Evolutionary conservation across 495 filamentous ascomycete species (phyloP), one percentile per base, ranked within the genome.

Genomic region (Neurospora sp.): DNA sequence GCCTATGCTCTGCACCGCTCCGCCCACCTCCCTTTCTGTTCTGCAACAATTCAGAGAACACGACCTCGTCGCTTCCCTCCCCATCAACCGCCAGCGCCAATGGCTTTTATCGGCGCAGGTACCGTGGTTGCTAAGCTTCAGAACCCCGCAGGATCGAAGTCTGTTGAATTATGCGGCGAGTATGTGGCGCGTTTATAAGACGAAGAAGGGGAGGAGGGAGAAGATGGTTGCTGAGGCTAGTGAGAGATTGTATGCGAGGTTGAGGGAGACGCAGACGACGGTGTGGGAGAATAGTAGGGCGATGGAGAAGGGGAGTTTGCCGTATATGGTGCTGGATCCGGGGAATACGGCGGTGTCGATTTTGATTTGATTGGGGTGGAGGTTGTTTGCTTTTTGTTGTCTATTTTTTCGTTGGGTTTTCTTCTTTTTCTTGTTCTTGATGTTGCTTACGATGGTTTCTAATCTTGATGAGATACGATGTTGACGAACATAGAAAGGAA

Each of bases 121-220:
- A n/a, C 84, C 84, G 0, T 82, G 80, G 77, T 78, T 86, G 31
- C 78, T 86, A 11, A 84, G 78, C 73, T 84, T 83, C 79, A 80
- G 80, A 69, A 81, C 83, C 5, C 79, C 79, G n/a, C 75, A 80
- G 27, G 78, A 85, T 37, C 71, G 80, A 27, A 82, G 76, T 40
- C 70, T 85, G 71, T 40, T 84, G 39, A 84, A 78, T 54, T 84
- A 81, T 35, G 83, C 82, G 12, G 75, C 72, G 1, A 80, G 80
- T 41, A 76, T 80, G 76, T 83, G 77, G 75, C 75, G 62, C 14
- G 77, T 81, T 70, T 78, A 79, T 62, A 74, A 74, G 48, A 42
- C 75, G 16, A 79, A 80, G 70, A 69, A 70, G 48, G 71, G 73
- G 0, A 44, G 54, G 18, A 39, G 20, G 35, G 76, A 76, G 27